A percentile compares a stretch with the other conserved stretches of the same genome.
These are phyloP conservation scores for Neostapfia colusana DNA, from an alignment of 176 grass and related monocot genomes.

Conservation along the genomic window DNA sequence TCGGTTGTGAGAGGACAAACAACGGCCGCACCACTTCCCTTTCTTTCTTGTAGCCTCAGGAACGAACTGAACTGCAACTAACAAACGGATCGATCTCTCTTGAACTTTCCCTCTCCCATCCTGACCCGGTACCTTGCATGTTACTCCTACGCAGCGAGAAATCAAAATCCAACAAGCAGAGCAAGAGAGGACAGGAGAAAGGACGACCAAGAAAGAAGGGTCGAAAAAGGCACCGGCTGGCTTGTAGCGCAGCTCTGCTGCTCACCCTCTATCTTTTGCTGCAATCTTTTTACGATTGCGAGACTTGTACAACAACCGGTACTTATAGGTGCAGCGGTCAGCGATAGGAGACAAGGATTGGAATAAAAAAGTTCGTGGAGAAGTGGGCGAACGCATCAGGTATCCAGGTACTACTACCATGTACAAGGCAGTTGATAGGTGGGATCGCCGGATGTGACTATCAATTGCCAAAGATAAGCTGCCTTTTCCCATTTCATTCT, in stretches of 20 bases:
- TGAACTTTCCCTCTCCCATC: neutral
- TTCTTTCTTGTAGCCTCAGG: slow-evolving; percentile 6
- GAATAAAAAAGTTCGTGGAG: neutral
- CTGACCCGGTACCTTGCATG: neutral
- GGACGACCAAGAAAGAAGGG: slow-evolving; percentile 8
- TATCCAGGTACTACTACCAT: neutral
- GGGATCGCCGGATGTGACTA: slow-evolving; percentile 37
- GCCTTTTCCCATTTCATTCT: neutral
- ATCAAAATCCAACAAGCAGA: slow-evolving; percentile 9
- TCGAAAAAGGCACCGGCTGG: neutral
- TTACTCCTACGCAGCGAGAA: neutral
- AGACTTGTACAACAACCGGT: neutral
- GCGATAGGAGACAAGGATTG: neutral
- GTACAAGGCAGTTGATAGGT: slow-evolving; percentile 11
- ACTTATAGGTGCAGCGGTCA: slow-evolving; percentile 36
- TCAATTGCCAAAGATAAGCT: slow-evolving; percentile 22
- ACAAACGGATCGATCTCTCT: slow-evolving; percentile 23
- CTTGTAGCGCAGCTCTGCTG: neutral
- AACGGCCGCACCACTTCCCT: neutral
- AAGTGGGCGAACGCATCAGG: neutral
- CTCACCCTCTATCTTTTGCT: too few relatives aligned
- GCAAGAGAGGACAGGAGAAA: neutral
- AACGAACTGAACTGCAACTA: neutral
- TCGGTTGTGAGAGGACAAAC: neutral
- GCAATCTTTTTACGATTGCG: neutral